Conservation (phyloP, 2,329 filamentous ascomycete genomes). For the Myriosclerotinia duriaeana region DNA sequence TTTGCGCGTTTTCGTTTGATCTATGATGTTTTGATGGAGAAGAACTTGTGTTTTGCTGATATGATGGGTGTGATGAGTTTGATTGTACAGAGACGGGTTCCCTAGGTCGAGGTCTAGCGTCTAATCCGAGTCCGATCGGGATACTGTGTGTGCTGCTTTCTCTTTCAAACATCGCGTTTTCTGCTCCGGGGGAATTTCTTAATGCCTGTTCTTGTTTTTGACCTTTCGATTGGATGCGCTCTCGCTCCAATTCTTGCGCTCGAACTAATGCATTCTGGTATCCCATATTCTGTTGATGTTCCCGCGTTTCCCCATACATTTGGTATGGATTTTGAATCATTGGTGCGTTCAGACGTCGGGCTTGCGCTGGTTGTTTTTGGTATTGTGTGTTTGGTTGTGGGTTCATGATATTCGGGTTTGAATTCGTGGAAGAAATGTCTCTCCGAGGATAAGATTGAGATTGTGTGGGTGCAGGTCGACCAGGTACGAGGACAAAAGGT, state of each 20-base stretch:
- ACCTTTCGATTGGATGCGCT: not conserved
- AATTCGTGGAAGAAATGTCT: not conserved
- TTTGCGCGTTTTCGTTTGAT: not conserved
- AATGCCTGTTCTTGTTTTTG: not conserved
- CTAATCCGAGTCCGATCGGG: not conserved
- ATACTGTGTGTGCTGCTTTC: not conserved
- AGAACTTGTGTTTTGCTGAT: too few relatives aligned
- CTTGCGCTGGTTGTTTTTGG: not conserved
- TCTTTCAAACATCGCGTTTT: not conserved
- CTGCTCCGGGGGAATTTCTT: not conserved
- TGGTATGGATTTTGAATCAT: not conserved
- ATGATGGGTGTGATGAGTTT: too few relatives aligned
- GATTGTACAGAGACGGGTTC: too few relatives aligned
- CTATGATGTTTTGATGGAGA: not conserved
- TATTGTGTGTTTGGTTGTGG: not conserved
- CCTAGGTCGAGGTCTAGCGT: not conserved
- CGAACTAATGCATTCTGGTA: not conserved
- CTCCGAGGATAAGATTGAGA: not conserved
- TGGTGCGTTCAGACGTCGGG: not conserved
- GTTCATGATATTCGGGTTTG: not conserved
- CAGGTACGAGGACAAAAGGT: not conserved
- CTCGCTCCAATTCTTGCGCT: not conserved
- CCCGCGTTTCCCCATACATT: not conserved
- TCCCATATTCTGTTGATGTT: constrained; percentile 12
- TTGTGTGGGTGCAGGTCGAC: not conserved